Evolutionary conservation across 192 early-diverging fungal genomes (phyloP).

Genomic region (Chytriomyces sp.): DNA sequence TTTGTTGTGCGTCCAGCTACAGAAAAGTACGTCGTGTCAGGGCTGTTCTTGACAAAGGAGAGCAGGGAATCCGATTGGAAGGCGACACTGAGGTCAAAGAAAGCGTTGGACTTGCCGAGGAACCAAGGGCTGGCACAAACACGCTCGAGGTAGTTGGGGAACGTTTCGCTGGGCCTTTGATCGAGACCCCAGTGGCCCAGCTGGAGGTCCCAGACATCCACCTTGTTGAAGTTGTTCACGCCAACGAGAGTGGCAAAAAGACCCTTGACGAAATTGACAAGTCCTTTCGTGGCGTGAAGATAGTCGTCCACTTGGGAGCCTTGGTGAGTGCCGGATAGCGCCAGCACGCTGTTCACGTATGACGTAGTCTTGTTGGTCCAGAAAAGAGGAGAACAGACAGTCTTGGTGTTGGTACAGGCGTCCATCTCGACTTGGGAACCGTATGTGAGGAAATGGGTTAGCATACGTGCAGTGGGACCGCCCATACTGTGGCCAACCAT

Average conservation of each 20-base stretch:
- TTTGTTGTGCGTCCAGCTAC: constrained; percentile 13
- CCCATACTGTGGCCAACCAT: constrained; percentile 35
- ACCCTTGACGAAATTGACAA: constrained; percentile 6
- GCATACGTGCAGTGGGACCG: constrained; percentile 20
- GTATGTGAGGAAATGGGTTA: constrained; percentile 9
- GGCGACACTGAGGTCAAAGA: constrained; percentile 21
- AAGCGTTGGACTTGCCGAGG: constrained; percentile 23
- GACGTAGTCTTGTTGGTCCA: constrained; percentile 28
- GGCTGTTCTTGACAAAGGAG: constrained; percentile 25
- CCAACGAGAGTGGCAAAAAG: constrained; percentile 13
- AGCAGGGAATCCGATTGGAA: constrained; percentile 1
- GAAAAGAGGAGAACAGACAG: too few relatives aligned
- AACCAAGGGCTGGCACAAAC: constrained; percentile 16
- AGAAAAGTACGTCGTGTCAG: constrained; percentile 31
- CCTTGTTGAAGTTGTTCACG: background rate
- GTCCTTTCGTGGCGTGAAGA: too few relatives aligned
- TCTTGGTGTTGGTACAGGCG: too few relatives aligned
- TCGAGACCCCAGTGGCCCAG: too few relatives aligned
- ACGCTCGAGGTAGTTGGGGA: constrained; percentile 23
- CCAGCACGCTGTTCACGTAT: constrained; percentile 3
- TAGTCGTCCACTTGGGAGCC: too few relatives aligned
- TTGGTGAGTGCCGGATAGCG: constrained; percentile 6
- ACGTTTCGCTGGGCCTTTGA: too few relatives aligned
- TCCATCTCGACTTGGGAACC: constrained; percentile 23
- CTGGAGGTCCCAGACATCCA: constrained; percentile 25